These are phyloP conservation scores for Gleditsia sinensis DNA, from an alignment of 306 rosid genomes.

Conservation along the genomic window DNA sequence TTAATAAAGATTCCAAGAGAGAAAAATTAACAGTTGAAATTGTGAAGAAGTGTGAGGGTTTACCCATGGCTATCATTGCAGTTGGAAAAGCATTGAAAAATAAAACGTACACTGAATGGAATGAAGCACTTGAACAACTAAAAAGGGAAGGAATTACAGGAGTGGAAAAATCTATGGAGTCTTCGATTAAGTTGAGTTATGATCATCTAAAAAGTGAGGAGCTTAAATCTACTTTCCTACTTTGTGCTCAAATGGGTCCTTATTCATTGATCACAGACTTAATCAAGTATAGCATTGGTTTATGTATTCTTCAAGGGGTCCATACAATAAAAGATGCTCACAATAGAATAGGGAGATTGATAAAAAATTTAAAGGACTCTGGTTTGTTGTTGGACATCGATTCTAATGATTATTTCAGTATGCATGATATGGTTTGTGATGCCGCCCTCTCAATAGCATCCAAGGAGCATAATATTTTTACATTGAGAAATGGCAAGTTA, in stretches of 20 bases:
- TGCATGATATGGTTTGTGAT: background rate
- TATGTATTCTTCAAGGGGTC: background rate
- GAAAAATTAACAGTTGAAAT: background rate
- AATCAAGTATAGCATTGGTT: background rate
- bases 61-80: background rate
- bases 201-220: too few relatives aligned
- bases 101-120: background rate
- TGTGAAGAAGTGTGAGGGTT: background rate
- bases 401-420: background rate
- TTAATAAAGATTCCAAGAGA: background rate
- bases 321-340: background rate
- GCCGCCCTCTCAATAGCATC: too few relatives aligned
- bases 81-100: background rate
- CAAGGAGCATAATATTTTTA: too few relatives aligned
- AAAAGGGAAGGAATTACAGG: background rate
- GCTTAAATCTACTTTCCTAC: background rate
- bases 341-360: background rate
- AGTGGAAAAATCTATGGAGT: background rate
- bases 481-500: too few relatives aligned
- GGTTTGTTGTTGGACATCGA: background rate
- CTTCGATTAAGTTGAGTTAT: background rate
- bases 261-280: rapidly evolving
- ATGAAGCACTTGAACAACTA: background rate
- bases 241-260: background rate
- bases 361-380: background rate